Base-by-base conservation (phyloP, 176 grass and related monocot species). In the Hordeum vulgare region DNA sequence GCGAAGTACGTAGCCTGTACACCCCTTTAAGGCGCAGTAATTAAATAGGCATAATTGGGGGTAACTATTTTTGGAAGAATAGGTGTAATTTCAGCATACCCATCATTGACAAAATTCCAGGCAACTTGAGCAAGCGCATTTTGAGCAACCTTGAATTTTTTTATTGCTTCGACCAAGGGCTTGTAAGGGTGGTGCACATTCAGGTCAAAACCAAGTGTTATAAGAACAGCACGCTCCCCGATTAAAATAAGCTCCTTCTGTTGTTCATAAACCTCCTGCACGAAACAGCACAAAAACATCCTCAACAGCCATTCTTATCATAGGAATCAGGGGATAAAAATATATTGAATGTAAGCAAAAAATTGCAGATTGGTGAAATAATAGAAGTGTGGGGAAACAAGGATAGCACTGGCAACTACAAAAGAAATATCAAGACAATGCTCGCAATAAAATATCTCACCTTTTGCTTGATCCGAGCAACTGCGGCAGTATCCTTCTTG, bases 41-140 rank as follows among this genome's bases (percentile, higher is more conserved):
- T 90, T 90, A 94, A 90, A 94, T 90, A 94, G 67, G 89, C 68
- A 90, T 88, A 86, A 86, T 86, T 69, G 37, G 45, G 61, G 65
- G 9, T 67, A 37, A 67, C 33, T 67, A 67, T 36, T 21, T 80
- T 81, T 74, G 85, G 86, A 92, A 80, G 66, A 44, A 86, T 18
- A 91, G 86, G 84, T 56, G 85, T 86, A 85, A 81, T 82, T 86
- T 88, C 88, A 90, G 77, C 90, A 64, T 97, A 97, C 94, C 94
- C 94, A 92, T 97, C 94, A 63, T 97, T 97, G 83, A 97, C 94
- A 88, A 97, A 97, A 90, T 94, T 97, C 94, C 92, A 97, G 60
- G 94, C 94, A 92, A 97, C 94, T 88, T 97, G 94, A 76, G 92
- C 94, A 83, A 97, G 94, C 3, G 92, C 94, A 57, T 94, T 94